These are phyloP conservation scores for Oryza coarctata DNA, from an alignment of 176 grass and related monocot genomes.

Conservation along the genomic window DNA sequence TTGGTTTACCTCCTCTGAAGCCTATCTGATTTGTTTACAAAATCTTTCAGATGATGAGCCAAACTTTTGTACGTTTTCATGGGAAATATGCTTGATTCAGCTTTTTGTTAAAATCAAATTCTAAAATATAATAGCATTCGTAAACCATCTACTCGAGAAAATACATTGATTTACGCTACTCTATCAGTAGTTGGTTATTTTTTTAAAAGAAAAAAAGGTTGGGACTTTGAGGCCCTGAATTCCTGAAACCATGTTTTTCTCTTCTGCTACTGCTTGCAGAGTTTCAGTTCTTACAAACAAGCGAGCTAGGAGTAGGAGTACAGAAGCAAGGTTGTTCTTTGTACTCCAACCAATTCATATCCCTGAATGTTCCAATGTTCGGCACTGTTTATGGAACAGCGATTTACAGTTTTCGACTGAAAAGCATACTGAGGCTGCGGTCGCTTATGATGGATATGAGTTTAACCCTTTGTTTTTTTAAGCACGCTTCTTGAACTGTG, in stretches of 20 bases:
- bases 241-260: not conserved
- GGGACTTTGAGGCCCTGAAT: not conserved
- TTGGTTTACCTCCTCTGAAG: not conserved
- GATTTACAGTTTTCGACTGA: too few relatives aligned
- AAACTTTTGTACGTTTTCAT: not conserved
- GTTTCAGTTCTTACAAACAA: not conserved
- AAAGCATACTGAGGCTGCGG: too few relatives aligned
- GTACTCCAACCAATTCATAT: not conserved
- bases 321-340: not conserved
- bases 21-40: not conserved
- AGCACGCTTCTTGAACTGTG: too few relatives aligned
- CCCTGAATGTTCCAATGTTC: not conserved
- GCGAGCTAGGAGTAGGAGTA: too few relatives aligned
- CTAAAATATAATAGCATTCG: not conserved
- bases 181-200: not conserved
- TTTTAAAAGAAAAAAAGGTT: not conserved
- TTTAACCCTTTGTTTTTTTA: too few relatives aligned
- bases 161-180: not conserved
- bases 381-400: not conserved
- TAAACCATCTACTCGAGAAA: conserved; percentile 3
- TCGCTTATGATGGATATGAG: too few relatives aligned
- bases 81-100: not conserved
- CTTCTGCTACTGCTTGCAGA: not conserved
- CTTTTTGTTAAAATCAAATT: not conserved
- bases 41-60: not conserved